A percentile compares a stretch with the other conserved stretches of the same genome.
Evolutionary conservation across 768 basidiomycete genomes (phyloP).

Genomic region (Amanita exitialis): DNA sequence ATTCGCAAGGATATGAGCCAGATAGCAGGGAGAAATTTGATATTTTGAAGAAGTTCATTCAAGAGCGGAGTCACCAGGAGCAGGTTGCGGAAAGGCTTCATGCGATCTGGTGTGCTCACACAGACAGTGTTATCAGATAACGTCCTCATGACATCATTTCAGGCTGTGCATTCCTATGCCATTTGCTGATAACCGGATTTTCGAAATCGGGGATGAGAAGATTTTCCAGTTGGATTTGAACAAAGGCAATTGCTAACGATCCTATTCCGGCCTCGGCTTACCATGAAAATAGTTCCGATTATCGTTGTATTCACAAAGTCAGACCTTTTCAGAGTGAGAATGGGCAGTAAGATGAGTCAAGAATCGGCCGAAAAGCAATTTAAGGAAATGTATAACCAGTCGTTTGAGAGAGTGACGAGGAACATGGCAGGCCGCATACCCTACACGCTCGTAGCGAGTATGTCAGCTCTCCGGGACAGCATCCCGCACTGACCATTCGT

Average conservation of each 20-base stretch:
- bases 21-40: background rate
- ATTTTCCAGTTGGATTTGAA: background rate
- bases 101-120: background rate
- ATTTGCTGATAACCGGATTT: background rate
- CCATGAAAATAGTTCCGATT: background rate
- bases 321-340: background rate
- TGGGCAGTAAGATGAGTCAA: background rate
- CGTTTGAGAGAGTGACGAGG: background rate
- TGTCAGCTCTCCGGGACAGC: background rate
- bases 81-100: background rate
- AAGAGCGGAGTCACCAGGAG: background rate
- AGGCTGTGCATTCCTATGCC: background rate
- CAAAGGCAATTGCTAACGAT: background rate
- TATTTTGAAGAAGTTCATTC: background rate
- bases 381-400: background rate
- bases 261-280: background rate
- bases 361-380: background rate
- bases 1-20: too few species aligned
- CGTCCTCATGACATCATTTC: background rate
- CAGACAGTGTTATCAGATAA: background rate
- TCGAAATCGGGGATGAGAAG: background rate
- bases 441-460: background rate
- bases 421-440: background rate
- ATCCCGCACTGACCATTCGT: background rate
- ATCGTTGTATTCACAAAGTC: slow-evolving; percentile 2